A percentile compares a stretch with the other conserved stretches of the same genome.
Conservation (phyloP, 2,329 filamentous ascomycete genomes). For the Zymoseptoria ardabiliae region DNA sequence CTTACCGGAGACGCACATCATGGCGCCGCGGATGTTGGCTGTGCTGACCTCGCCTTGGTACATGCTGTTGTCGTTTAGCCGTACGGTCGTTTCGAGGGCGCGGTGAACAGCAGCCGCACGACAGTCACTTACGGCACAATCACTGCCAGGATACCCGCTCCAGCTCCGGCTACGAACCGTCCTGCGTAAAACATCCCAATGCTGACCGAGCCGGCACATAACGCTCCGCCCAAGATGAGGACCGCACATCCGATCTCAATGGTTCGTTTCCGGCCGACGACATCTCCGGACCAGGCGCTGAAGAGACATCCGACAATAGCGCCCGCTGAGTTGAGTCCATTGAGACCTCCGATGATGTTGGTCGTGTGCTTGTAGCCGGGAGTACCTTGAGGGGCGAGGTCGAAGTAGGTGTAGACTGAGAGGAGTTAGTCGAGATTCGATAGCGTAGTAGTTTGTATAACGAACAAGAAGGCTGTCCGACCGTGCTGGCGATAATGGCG, state of each 20-base stretch:
- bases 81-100: too few species aligned
- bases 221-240: slow-evolving; percentile 34
- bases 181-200: slow-evolving; percentile 37
- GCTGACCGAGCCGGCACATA: slow-evolving; percentile 32
- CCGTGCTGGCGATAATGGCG: slow-evolving; percentile 37
- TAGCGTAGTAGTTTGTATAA: too few species aligned
- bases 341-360: slow-evolving; percentile 39
- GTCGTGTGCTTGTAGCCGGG: slow-evolving; percentile 38
- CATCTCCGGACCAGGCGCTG: slow-evolving; percentile 36
- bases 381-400: slow-evolving; percentile 32
- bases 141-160: slow-evolving; percentile 29
- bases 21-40: slow-evolving; percentile 33
- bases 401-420: slow-evolving; percentile 35
- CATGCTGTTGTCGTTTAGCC: slow-evolving; percentile 16
- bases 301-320: slow-evolving; percentile 32
- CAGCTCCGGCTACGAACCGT: slow-evolving; percentile 33
- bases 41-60: slow-evolving; percentile 37
- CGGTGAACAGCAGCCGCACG: not conserved
- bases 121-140: slow-evolving; percentile 16
- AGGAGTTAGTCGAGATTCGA: not conserved
- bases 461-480: too few species aligned
- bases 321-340: slow-evolving; percentile 41
- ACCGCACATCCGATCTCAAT: slow-evolving; percentile 33
- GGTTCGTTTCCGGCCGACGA: slow-evolving; percentile 32
- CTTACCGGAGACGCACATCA: slow-evolving; percentile 37